Conservation (phyloP, 192 early-diverging fungal genomes). For the Paraglomus occultum region DNA sequence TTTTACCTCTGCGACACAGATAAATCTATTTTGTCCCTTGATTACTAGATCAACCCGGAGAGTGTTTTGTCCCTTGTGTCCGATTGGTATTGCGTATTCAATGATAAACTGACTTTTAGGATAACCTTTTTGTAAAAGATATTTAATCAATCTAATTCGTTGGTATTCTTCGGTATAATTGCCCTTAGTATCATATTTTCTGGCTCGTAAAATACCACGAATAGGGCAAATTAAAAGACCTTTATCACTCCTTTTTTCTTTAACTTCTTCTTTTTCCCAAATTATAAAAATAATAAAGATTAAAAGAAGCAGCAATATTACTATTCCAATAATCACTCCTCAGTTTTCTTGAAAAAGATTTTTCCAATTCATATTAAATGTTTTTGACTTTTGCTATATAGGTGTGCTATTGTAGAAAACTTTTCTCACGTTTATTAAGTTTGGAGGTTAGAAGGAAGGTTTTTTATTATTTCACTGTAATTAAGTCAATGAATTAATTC, state of each 20-base stretch:
- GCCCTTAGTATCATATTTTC: slow-evolving; percentile 7
- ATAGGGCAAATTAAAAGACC: no score
- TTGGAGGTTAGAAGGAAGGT: no score
- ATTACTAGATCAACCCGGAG: neutral
- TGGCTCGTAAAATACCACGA: neutral
- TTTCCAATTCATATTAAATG: no score
- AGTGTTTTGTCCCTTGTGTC: neutral
- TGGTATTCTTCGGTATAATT: slow-evolving; percentile 15
- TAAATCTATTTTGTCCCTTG: neutral
- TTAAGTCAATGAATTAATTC: slow-evolving; percentile 20
- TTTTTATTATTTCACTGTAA: neutral
- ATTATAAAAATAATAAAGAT: no score
- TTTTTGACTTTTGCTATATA: no score
- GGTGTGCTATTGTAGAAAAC: no score
- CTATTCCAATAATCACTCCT: no score
- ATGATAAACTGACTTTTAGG: neutral
- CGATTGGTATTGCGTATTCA: neutral
- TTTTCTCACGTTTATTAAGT: no score
- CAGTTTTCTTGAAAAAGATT: no score
- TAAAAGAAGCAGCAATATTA: no score
- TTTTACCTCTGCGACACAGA: neutral
- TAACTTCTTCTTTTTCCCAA: no score
- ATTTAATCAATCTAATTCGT: neutral
- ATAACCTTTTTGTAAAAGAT: neutral
- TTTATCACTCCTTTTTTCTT: no score